Base-by-base conservation (phyloP, 345 rosid species). In the Eucalyptus tenuipes region DNA sequence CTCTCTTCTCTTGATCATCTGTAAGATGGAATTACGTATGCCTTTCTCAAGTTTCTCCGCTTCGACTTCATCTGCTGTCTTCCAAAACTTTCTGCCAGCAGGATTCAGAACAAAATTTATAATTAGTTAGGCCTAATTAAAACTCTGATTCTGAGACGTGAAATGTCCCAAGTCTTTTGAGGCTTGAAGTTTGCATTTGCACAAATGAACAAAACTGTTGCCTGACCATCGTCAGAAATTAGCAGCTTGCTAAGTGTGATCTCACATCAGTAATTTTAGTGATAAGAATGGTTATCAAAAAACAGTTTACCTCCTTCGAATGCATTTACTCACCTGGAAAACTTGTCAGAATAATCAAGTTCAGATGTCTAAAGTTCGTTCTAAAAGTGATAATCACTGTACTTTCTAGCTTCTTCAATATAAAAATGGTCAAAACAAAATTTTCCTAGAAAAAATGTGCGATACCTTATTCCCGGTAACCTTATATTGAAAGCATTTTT, bases 391-490 rank as follows among this genome's bases (percentile, higher is more conserved):
- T 37, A 37, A 37, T 37, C 40, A 37, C 4, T 37, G 40, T 37
- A 37, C 40, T 3, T 37, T 37, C 40, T 37, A 37, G 40, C 40
- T 37, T 37, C 40, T 37, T 37, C 40, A 37, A 3, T 4, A 37
- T 37, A 37, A 37, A 37, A 37, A 37, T 37, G 40, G 40, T 37
- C 40, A 37, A 40, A 10, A 55, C 50, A 61, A 22, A 14, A 18
- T 68, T 31, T 31, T 68, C 44, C 22, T 33, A 68, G 44, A 37
- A 75, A 20, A 40, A 40, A 11, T 49, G 7, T 20, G 47, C 42
- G 3, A 22, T 90, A 92, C 94, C 92, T 87, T 29, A 91, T 55
- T 48, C 88, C 88, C 3, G 93, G 94, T 88, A 91, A 16, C 87
- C 88, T 87, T 29, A 89, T 40, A 44, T 53, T 89, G 31, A 71